Conservation (phyloP, 2,329 filamentous ascomycete species). For the Alternaria longipes region DNA sequence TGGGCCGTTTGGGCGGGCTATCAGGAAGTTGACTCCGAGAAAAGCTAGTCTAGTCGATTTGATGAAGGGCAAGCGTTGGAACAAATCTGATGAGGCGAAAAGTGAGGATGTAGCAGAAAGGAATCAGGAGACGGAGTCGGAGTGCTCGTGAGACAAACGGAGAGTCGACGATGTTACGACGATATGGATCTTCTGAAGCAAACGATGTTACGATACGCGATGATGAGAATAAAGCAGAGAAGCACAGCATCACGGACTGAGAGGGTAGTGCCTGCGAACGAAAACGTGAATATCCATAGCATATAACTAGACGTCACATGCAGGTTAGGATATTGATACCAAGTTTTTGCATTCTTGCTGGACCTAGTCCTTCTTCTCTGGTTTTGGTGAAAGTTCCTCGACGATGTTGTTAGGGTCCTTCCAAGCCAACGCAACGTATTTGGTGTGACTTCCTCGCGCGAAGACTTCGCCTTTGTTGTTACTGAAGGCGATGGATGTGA, state of each 20-base stretch:
- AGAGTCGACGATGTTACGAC: neutral
- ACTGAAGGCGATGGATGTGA: constrained; percentile 68
- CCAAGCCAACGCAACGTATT: constrained; percentile 69
- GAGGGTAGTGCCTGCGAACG: neutral
- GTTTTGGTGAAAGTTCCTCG: constrained; percentile 61
- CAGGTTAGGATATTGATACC: neutral
- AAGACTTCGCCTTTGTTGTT: constrained; percentile 68
- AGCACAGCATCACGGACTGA: neutral
- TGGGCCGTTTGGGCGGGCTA: constrained; percentile 41
- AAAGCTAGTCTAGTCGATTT: constrained; percentile 48
- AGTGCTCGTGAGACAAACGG: constrained; percentile 1
- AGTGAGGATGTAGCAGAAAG: constrained; percentile 6
- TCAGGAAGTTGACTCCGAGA: constrained; percentile 47
- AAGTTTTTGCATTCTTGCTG: neutral
- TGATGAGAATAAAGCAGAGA: neutral
- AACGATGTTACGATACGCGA: neutral
- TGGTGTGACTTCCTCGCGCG: constrained; percentile 73
- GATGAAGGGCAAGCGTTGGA: constrained; percentile 46
- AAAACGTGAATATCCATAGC: constrained; percentile 16
- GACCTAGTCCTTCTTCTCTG: constrained; percentile 34
- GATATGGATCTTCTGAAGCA: no score
- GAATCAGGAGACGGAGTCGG: constrained; percentile 16
- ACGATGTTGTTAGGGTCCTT: constrained; percentile 70
- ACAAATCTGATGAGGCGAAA: constrained; percentile 29
- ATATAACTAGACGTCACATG: constrained; percentile 2